Evolutionary conservation across 2,329 filamentous ascomycete genomes (phyloP).

Genomic region (Coniochaeta sp.): DNA sequence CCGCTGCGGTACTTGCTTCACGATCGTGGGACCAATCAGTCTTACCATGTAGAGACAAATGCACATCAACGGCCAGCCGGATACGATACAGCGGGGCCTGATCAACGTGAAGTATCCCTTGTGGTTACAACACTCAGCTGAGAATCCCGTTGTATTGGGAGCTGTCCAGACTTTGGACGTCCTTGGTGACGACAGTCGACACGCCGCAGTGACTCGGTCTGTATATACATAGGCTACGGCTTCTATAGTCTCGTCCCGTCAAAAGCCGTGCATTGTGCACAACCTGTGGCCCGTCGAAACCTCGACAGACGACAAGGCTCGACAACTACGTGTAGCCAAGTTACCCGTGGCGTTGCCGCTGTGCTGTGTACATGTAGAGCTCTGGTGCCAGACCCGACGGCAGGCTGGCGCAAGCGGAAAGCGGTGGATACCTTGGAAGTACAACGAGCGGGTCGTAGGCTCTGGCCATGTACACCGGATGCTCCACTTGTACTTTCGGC

Average conservation of each 20-base stretch:
- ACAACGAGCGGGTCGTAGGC: background rate
- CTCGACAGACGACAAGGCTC: background rate
- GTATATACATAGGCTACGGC: background rate
- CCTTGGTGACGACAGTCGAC: background rate
- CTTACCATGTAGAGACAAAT: background rate
- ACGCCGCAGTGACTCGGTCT: background rate
- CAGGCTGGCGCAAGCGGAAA: background rate
- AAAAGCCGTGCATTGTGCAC: background rate
- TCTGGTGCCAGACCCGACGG: background rate
- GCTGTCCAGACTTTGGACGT: background rate
- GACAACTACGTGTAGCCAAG: too few species aligned
- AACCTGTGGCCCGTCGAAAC: too few species aligned
- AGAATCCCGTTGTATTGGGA: background rate
- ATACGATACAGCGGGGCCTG: background rate
- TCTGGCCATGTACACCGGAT: background rate
- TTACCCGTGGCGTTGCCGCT: too few species aligned
- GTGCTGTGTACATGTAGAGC: too few species aligned
- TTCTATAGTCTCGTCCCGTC: too few species aligned
- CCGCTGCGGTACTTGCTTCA: background rate
- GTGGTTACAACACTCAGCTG: background rate
- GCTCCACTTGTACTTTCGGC: background rate
- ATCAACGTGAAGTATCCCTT: background rate
- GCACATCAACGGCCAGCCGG: background rate
- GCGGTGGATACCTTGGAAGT: background rate
- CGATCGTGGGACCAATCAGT: background rate